phyloP scores from a whole-genome alignment of 495 filamentous ascomycete genomes.

The Friedmanniomyces endolithicus region DNA sequence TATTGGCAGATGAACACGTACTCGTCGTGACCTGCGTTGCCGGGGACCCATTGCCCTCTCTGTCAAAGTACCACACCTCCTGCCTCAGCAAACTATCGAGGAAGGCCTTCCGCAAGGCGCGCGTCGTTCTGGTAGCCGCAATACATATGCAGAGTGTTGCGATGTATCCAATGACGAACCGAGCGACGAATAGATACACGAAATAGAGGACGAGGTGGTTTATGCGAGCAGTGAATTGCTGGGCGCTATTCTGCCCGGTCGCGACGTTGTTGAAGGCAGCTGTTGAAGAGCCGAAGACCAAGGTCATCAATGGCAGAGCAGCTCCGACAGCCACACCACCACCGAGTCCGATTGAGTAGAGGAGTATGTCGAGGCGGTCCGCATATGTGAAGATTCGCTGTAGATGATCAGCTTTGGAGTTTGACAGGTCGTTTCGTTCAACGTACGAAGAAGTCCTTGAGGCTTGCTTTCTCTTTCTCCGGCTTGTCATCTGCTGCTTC shows the following conservation, averaged over 20 bases:
- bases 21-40: slow-evolving; percentile 18
- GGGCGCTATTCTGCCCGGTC: not conserved
- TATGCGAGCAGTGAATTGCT: slow-evolving; percentile 2
- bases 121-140: slow-evolving; percentile 11
- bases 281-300: slow-evolving; percentile 19
- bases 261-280: slow-evolving; percentile 11
- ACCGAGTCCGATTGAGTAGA: slow-evolving; percentile 12
- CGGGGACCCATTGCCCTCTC: slow-evolving; percentile 11
- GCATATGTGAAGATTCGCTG: slow-evolving; percentile 20
- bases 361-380: slow-evolving; percentile 10
- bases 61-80: slow-evolving; percentile 14
- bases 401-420: not conserved
- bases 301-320: slow-evolving; percentile 20
- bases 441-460: slow-evolving; percentile 18
- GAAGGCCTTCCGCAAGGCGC: slow-evolving; percentile 8
- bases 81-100: slow-evolving; percentile 10
- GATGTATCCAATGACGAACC: slow-evolving; percentile 19
- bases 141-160: slow-evolving; percentile 12
- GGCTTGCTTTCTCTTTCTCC: slow-evolving; percentile 6
- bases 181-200: slow-evolving; percentile 22
- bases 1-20: not conserved
- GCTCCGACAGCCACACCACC: slow-evolving; percentile 12
- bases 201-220: slow-evolving; percentile 19
- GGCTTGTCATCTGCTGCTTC: not conserved
- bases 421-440: not conserved